Evolutionary conservation across 768 basidiomycete genomes (phyloP).

Genomic region (Mycena albidolilacea): DNA sequence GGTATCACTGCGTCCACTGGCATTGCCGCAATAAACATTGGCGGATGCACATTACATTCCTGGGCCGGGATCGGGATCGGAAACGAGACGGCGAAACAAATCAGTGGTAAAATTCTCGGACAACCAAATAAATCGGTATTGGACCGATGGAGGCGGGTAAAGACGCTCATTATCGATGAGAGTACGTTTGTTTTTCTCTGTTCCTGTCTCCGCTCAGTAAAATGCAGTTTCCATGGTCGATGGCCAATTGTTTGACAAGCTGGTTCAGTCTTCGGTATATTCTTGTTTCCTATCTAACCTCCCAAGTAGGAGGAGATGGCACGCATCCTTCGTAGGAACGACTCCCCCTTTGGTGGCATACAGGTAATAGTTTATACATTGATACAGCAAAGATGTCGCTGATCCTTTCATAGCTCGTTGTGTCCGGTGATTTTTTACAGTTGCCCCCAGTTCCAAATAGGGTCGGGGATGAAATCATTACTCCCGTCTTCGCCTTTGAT

Average conservation of each 20-base stretch:
- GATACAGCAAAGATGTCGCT: not conserved
- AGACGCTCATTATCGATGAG: constrained; percentile 88
- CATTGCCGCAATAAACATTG: constrained; percentile 87
- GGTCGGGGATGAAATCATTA: constrained; percentile 63
- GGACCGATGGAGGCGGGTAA: constrained; percentile 73
- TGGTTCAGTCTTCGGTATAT: constrained; percentile 58
- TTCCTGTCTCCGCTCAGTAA: constrained; percentile 4
- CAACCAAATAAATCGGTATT: constrained; percentile 51
- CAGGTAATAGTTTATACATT: constrained; percentile 64
- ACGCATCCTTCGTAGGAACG: constrained; percentile 64
- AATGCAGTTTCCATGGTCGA: constrained; percentile 90
- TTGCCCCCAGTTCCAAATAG: constrained; percentile 83
- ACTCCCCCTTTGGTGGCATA: constrained; percentile 86
- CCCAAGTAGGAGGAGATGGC: constrained; percentile 72
- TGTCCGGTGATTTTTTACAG: constrained; percentile 94
- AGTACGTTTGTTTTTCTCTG: constrained; percentile 58
- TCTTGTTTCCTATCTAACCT: constrained; percentile 49
- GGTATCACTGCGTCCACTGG: constrained; percentile 87
- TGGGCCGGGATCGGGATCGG: constrained; percentile 89
- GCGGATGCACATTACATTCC: constrained; percentile 85
- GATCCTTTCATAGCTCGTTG: constrained; percentile 67
- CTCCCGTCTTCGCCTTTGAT: constrained; percentile 83
- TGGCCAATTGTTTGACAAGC: constrained; percentile 84
- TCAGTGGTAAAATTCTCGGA: constrained; percentile 69
- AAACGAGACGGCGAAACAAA: constrained; percentile 63